These are phyloP conservation scores for Umbellularia californica DNA, from an alignment of 164 flowering plant species.

Conservation along the genomic window DNA sequence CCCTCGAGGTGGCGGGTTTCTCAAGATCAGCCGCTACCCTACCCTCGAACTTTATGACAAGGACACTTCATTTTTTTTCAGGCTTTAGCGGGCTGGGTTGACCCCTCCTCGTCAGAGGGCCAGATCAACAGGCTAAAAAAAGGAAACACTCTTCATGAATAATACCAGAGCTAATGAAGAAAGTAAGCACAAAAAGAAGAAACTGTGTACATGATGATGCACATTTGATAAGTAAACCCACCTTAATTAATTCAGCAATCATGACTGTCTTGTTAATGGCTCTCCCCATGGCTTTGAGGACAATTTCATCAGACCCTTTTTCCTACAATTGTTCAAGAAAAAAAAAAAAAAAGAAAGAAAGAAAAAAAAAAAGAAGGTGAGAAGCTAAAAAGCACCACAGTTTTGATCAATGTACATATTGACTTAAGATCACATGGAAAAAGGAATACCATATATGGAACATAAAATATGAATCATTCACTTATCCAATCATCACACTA, in stretches of 20 bases:
- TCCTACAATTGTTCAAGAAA: slow-evolving; percentile 25
- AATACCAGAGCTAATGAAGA: background rate
- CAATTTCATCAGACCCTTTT: slow-evolving; percentile 48
- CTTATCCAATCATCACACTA: too few species aligned
- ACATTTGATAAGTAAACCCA: slow-evolving; percentile 2
- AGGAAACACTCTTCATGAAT: too few species aligned
- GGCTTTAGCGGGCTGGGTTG: too few species aligned
- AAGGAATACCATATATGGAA: background rate
- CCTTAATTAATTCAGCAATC: slow-evolving; percentile 55
- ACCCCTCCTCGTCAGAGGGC: too few species aligned
- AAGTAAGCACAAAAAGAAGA: too few species aligned
- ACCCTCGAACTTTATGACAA: too few species aligned
- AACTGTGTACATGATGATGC: background rate
- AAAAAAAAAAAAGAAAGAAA: background rate
- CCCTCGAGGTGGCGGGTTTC: too few species aligned
- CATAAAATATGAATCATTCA: too few species aligned
- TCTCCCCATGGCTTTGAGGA: slow-evolving; percentile 58
- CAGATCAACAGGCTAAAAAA: too few species aligned
- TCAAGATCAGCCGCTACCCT: too few species aligned
- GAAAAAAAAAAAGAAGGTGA: background rate
- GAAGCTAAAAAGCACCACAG: background rate
- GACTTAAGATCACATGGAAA: background rate
- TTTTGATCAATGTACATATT: background rate
- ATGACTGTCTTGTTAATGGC: slow-evolving; percentile 60
- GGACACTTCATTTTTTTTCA: too few species aligned